These are phyloP conservation scores for Ceratobasidium sp. DNA, from an alignment of 1,284 basidiomycete species.

Conservation along the genomic window DNA sequence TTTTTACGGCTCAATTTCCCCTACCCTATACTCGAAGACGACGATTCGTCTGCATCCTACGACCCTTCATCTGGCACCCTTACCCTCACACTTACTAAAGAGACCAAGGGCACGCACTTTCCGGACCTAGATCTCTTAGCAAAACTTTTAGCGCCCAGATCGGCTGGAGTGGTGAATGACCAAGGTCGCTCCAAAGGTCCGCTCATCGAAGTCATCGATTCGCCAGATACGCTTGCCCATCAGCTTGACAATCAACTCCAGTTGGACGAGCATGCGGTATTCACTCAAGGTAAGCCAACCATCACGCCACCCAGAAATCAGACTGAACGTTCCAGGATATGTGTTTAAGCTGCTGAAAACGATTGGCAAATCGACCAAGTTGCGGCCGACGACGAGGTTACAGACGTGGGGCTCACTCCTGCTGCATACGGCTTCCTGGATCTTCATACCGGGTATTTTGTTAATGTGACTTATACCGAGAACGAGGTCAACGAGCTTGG, in stretches of 20 bases:
- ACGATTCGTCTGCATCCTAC: slow-evolving; percentile 70
- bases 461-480: slow-evolving; percentile 68
- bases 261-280: slow-evolving; percentile 63
- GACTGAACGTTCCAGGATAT: not conserved
- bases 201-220: slow-evolving; percentile 67
- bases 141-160: slow-evolving; percentile 72
- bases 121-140: slow-evolving; percentile 76
- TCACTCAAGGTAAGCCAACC: slow-evolving; percentile 61
- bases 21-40: slow-evolving; percentile 62
- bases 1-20: slow-evolving; percentile 77
- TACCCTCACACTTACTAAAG: slow-evolving; percentile 72
- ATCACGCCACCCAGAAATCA: not conserved
- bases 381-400: slow-evolving; percentile 51
- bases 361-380: slow-evolving; percentile 77
- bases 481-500: slow-evolving; percentile 83
- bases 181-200: slow-evolving; percentile 48
- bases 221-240: not conserved
- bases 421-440: slow-evolving; percentile 74
- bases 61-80: slow-evolving; percentile 74
- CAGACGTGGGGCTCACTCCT: slow-evolving; percentile 43
- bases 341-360: slow-evolving; percentile 65
- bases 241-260: slow-evolving; percentile 48
- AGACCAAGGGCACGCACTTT: slow-evolving; percentile 66
- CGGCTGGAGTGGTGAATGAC: slow-evolving; percentile 46
- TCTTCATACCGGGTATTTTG: slow-evolving; percentile 73